These are phyloP conservation scores for Botrytis squamosa DNA, from an alignment of 2,329 filamentous ascomycete genomes.

Conservation along the genomic window DNA sequence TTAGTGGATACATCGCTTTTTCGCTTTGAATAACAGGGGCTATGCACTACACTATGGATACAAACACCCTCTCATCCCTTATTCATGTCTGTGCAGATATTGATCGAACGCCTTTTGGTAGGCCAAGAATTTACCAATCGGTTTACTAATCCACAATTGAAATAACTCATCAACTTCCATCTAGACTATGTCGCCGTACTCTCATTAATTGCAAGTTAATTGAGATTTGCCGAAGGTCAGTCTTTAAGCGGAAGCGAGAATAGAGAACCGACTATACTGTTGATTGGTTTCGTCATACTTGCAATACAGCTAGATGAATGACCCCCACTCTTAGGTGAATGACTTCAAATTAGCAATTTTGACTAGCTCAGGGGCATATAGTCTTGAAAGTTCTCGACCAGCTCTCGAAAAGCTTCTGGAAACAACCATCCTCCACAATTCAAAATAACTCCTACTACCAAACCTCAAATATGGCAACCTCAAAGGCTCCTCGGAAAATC, in stretches of 20 bases:
- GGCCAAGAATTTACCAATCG: no score
- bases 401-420: background rate
- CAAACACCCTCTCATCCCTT: background rate
- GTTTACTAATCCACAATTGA: background rate
- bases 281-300: background rate
- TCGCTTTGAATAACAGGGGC: no score
- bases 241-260: background rate
- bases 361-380: background rate
- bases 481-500: slow-evolving; percentile 29
- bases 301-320: background rate
- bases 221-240: background rate
- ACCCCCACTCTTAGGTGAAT: background rate
- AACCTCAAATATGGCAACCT: background rate
- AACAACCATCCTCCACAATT: background rate
- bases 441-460: background rate
- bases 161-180: background rate
- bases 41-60: background rate
- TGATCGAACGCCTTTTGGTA: background rate
- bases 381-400: background rate
- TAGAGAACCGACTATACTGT: background rate
- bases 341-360: background rate
- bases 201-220: background rate
- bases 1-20: background rate
- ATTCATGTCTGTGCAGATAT: background rate
- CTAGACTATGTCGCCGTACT: background rate